Conservation (phyloP, 805 yeast genomes). For the Yarrowia sp. region DNA sequence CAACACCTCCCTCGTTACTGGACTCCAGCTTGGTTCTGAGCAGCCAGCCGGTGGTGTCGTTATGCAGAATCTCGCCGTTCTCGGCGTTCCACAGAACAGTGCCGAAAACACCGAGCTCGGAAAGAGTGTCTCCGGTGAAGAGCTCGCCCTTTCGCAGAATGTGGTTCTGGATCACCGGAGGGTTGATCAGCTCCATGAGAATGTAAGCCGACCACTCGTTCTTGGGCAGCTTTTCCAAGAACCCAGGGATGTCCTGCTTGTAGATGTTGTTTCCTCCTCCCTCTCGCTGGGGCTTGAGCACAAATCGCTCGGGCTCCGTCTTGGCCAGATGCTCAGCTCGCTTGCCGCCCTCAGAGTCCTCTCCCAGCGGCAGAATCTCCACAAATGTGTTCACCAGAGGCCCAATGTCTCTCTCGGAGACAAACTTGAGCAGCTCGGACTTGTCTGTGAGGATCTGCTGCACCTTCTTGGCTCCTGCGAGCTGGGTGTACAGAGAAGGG, state of each 20-base stretch:
- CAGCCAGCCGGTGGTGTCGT: conserved; percentile 78
- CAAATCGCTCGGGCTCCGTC: conserved; percentile 66
- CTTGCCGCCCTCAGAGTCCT: conserved; percentile 54
- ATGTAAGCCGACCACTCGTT: conserved; percentile 86
- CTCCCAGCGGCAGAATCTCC: conserved; percentile 81
- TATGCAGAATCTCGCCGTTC: conserved; percentile 54
- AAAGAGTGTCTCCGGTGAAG: conserved; percentile 69
- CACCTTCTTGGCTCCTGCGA: conserved; percentile 89
- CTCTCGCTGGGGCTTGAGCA: conserved; percentile 95
- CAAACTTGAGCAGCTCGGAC: conserved; percentile 48
- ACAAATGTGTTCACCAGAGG: conserved; percentile 67
- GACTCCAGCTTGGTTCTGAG: conserved; percentile 83
- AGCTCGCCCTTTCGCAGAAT: conserved; percentile 67
- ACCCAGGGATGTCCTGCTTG: conserved; percentile 77
- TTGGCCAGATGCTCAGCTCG: conserved; percentile 66
- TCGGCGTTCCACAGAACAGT: conserved; percentile 69
- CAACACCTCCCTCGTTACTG: conserved; percentile 97
- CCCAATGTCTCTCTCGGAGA: conserved; percentile 39
- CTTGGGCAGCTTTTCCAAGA: conserved; percentile 57
- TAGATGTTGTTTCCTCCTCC: conserved; percentile 98
- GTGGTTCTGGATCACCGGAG: conserved; percentile 65
- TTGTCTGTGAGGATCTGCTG: conserved; percentile 80
- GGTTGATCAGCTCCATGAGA: conserved; percentile 87
- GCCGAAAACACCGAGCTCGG: conserved; percentile 92
- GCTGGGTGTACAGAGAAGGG: conserved; percentile 83